phyloP scores from a whole-genome alignment of 768 basidiomycete species.

The Amanita pseudoporphyria region DNA sequence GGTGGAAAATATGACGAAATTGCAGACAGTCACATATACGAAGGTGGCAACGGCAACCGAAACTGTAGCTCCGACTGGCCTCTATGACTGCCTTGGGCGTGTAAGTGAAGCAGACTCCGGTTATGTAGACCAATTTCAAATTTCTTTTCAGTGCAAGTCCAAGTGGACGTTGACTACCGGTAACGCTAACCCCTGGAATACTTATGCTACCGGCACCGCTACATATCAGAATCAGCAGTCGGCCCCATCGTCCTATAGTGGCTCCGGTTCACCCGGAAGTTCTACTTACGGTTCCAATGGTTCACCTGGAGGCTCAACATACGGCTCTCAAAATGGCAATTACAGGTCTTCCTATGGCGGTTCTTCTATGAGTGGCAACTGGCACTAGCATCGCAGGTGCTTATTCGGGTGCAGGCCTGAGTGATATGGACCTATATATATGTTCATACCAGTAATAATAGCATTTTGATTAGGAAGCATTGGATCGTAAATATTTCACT shows the following conservation, averaged over 20 bases:
- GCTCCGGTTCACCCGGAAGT: background rate
- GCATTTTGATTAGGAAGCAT: too few species aligned
- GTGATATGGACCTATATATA: too few species aligned
- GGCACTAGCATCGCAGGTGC: background rate
- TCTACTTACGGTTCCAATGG: background rate
- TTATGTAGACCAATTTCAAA: slow-evolving; percentile 10
- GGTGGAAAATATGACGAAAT: slow-evolving; percentile 35
- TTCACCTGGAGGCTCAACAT: background rate
- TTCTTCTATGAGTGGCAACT: background rate
- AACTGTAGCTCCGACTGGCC: slow-evolving; percentile 37
- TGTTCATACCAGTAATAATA: too few species aligned
- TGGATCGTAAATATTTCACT: too few species aligned
- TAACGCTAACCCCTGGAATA: slow-evolving; percentile 41
- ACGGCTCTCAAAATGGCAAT: too few species aligned
- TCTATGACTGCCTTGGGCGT: slow-evolving; percentile 43
- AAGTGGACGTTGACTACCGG: slow-evolving; percentile 40
- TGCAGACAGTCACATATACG: slow-evolving; percentile 42
- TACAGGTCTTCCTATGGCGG: background rate
- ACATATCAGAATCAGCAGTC: background rate
- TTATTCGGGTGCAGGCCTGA: background rate
- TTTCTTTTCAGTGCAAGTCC: slow-evolving; percentile 42
- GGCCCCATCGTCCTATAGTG: background rate
- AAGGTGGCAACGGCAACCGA: slow-evolving; percentile 34
- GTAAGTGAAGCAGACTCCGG: slow-evolving; percentile 18
- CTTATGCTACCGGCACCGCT: slow-evolving; percentile 31